Evolutionary conservation across 139 green algal species (phyloP).

Genomic region (Chlamydomonas schloesseri): DNA sequence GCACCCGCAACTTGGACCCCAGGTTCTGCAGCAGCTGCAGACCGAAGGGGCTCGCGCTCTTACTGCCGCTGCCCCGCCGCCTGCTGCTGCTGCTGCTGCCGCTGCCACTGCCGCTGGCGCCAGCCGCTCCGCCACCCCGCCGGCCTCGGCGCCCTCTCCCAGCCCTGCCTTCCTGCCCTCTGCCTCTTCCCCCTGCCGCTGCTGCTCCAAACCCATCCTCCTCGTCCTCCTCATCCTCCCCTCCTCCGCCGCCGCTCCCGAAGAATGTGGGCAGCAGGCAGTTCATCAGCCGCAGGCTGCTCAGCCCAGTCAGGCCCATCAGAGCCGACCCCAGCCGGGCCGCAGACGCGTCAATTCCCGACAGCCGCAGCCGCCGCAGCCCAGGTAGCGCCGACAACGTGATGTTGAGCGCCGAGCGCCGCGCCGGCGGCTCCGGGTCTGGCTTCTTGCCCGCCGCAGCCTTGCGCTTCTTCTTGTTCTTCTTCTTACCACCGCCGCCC

Average conservation of each 20-base stretch:
- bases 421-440: neutral
- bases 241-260: neutral
- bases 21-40: slow-evolving; percentile 6
- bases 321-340: slow-evolving; percentile 13
- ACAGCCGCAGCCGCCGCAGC: slow-evolving; percentile 13
- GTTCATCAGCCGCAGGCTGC: slow-evolving; percentile 19
- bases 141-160: too few species aligned
- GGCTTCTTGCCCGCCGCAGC: too few species aligned
- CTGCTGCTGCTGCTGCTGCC: neutral
- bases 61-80: neutral
- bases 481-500: too few species aligned
- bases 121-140: neutral
- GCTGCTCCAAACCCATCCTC: too few species aligned
- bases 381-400: neutral
- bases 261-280: slow-evolving; percentile 34
- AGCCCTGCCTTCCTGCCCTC: too few species aligned
- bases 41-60: neutral
- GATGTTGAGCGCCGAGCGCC: slow-evolving; percentile 7
- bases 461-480: too few species aligned
- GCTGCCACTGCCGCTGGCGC: neutral
- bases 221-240: neutral
- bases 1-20: slow-evolving; percentile 23
- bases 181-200: too few species aligned
- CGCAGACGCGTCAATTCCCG: slow-evolving; percentile 1
- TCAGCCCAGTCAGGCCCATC: slow-evolving; percentile 14